These are phyloP conservation scores for Linnemannia elongata DNA, from an alignment of 192 early-diverging fungal genomes.

Conservation along the genomic window DNA sequence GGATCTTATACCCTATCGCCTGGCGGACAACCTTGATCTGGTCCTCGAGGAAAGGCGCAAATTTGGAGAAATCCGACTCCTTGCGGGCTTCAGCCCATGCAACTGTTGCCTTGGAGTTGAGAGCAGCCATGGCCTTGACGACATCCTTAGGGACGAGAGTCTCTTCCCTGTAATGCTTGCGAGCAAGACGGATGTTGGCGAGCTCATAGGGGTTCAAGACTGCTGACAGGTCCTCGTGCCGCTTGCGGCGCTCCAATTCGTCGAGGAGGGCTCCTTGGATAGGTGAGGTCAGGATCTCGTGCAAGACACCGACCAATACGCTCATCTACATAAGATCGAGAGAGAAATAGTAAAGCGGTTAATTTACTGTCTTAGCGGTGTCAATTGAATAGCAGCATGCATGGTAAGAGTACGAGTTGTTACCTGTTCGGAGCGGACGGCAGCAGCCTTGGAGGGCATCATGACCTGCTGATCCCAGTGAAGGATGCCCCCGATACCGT, in stretches of 20 bases:
- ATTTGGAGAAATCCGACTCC: constrained; percentile 39
- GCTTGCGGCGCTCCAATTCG: constrained; percentile 32
- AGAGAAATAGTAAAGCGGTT: background rate
- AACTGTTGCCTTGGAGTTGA: constrained; percentile 24
- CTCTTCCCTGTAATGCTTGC: constrained; percentile 27
- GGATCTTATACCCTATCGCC: constrained; percentile 32
- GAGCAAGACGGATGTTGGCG: constrained; percentile 43
- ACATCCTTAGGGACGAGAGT: constrained; percentile 33
- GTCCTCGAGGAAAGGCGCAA: constrained; percentile 53
- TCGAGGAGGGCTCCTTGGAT: constrained; percentile 39
- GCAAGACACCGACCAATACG: constrained; percentile 37
- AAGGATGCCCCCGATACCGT: constrained; percentile 29
- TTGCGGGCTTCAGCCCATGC: constrained; percentile 58
- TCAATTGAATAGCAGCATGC: background rate
- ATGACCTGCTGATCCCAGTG: constrained; percentile 59
- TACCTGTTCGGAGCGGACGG: constrained; percentile 35
- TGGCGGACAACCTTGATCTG: constrained; percentile 42
- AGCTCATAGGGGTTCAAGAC: constrained; percentile 43
- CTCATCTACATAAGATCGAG: constrained; percentile 20
- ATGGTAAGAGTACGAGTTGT: background rate
- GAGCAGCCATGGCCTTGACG: constrained; percentile 24
- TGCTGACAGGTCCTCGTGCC: constrained; percentile 15
- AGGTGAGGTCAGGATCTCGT: constrained; percentile 35
- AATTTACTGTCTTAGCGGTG: background rate
- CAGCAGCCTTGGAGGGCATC: constrained; percentile 54